Evolutionary conservation across 208 protist genomes (phyloP).

Genomic region (Acanthamoeba royreba): DNA sequence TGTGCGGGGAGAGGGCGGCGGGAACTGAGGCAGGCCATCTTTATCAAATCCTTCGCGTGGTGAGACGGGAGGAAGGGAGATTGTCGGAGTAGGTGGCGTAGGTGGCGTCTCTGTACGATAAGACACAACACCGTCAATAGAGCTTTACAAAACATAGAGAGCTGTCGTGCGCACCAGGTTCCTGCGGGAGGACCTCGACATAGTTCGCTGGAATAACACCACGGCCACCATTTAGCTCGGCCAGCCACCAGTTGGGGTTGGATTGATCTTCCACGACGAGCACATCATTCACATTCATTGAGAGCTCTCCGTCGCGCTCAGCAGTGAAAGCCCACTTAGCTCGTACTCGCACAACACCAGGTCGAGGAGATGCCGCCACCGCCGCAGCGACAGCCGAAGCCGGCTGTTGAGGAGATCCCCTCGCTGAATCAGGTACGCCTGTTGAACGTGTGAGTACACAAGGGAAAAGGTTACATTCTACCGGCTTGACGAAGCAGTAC

Average conservation of each 20-base stretch:
- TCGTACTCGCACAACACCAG: background rate
- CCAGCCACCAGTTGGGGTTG: slow-evolving; percentile 43
- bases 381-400: background rate
- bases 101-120: too few species aligned
- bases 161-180: too few species aligned
- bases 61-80: background rate
- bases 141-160: too few species aligned
- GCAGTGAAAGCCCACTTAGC: slow-evolving; percentile 20
- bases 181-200: background rate
- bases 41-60: background rate
- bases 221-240: background rate
- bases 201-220: background rate
- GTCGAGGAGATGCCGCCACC: background rate
- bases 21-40: background rate
- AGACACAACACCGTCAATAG: too few species aligned
- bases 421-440: background rate
- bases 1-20: background rate
- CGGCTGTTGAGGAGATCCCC: background rate
- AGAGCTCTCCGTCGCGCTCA: slow-evolving; percentile 9
- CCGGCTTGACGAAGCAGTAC: background rate
- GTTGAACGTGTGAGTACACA: background rate
- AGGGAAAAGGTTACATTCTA: background rate
- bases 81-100: background rate
- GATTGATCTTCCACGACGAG: background rate
- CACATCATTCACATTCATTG: background rate